Evolutionary conservation across 179 eudicot genomes (phyloP), one percentile per base, ranked within the genome.

Genomic region (Gypsophila paniculata): DNA sequence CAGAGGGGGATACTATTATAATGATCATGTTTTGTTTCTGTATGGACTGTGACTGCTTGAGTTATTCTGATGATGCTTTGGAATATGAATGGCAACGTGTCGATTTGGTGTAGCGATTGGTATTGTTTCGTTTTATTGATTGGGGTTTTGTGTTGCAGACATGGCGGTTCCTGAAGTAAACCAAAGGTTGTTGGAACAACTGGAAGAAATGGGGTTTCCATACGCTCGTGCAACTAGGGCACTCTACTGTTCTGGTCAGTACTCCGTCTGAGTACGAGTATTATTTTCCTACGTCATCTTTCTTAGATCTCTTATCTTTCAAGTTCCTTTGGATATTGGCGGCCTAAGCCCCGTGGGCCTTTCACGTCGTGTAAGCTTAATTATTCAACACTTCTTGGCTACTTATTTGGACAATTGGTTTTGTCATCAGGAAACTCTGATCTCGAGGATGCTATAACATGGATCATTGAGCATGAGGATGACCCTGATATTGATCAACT

Each of bases 81-180:
- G 23, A 8, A 3, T 44, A 44, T 48, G 49, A 74, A 74, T 44
- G 52, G 21, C 23, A 9, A 51, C 8, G 39, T 51, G 23, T 7
- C 69, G 32, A 21, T 17, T 52, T 59, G 6, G 64, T 78, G 32
- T 8, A 51, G 38, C 22, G 3, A 74, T 68, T 48, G 44, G 22
- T 48, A 12, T 19, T 4, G 23, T 25, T 65, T 75, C 44, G 48
- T 34, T 32, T 51, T 25, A 8, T 15, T 65, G 21, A 10, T 39
- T 55, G 46, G 61, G 53, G 53, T 49, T 69, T 22, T 36, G 49
- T 25, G 61, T 49, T 53, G 67, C 65, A 78, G 85, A 81, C 77
- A 90, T 90, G 96, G 91, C 82, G 68, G 83, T 76, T 76, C 85
- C 85, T 54, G 81, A 85, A 78, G 93, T 88, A 19, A 80, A 90